Conservation (phyloP, 2,329 filamentous ascomycete species). For the Xylaria sp. region DNA sequence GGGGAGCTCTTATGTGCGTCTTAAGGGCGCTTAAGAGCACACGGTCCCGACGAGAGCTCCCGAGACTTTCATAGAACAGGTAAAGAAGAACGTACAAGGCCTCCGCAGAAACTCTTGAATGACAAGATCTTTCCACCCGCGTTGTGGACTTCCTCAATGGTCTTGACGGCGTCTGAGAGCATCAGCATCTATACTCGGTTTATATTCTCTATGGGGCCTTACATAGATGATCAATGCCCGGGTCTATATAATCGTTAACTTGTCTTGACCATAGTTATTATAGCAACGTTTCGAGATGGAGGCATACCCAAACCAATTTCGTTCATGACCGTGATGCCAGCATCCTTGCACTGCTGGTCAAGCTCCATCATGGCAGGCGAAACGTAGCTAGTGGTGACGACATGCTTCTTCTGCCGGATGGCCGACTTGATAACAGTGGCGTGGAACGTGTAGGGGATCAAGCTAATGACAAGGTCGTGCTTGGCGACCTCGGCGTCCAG, state of each 20-base stretch:
- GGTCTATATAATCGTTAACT: neutral
- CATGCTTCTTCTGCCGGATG: conserved; percentile 93
- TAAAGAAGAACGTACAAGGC: conserved; percentile 43
- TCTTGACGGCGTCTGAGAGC: conserved; percentile 75
- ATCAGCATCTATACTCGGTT: neutral
- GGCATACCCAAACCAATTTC: conserved; percentile 79
- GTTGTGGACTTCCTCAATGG: conserved; percentile 87
- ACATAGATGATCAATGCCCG: neutral
- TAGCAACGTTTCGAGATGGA: neutral
- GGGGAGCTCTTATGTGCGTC: neutral
- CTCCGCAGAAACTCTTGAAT: conserved; percentile 80
- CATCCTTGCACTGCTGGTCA: conserved; percentile 82
- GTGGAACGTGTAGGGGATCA: conserved; percentile 95
- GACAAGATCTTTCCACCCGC: conserved; percentile 84
- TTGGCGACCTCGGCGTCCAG: conserved; percentile 84
- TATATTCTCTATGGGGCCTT: neutral
- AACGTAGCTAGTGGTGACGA: conserved; percentile 94
- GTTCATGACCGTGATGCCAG: conserved; percentile 97
- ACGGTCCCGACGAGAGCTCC: neutral
- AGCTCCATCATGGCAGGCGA: conserved; percentile 93
- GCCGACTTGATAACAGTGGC: conserved; percentile 90
- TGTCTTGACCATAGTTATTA: neutral
- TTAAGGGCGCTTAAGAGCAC: neutral
- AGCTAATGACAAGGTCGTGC: conserved; percentile 79
- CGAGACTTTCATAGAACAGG: neutral